Evolutionary conservation across 2,329 filamentous ascomycete species (phyloP), one percentile per base, ranked within the genome.

Genomic region (Neofusicoccum ribis): DNA sequence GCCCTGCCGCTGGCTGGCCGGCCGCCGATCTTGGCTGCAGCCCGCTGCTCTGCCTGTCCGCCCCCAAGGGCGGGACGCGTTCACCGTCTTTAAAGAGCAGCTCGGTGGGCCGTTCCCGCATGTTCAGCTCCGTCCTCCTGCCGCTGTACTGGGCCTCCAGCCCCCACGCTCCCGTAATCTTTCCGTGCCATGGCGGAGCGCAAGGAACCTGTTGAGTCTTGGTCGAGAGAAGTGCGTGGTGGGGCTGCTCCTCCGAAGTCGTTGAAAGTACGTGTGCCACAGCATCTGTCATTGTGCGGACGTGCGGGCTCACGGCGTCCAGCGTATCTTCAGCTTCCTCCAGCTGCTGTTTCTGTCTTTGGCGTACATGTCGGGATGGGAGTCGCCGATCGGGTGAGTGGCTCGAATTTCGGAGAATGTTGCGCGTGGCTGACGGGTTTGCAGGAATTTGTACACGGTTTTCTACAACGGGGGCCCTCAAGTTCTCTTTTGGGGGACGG

Each of bases 381-480:
- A 54, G n/a, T 34, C 39, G 11, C 47, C 23, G 11, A 43, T 63
- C 27, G n/a, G 20, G 47, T 58, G n/a, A 51, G 59, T 50, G 6
- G 27, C 44, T 12, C 15, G 34, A 27, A 17, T 20, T 44, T 34
- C 3, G 27, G 27, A 7, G 27, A 5, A 31, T 31, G 1, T 5
- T 51, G 39, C 11, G 20, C n/a, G 11, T 27, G 23, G n/a, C 59
- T 62, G 23, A 50, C 9, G 12, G 43, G 5, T 11, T 5, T 14
- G 31, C 60, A 63, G 46, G 44, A 52, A 62, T 51, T 34, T 62
- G 15, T 50, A 27, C 8, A 14, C 73, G 74, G 62, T 70, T 5
- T 71, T 78, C 36, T 70, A 70, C 59, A 77, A 78, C 61, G 76
- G 76, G 15, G 76, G 75, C 8, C 74, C 75, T 44, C 70, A 67